phyloP scores from a whole-genome alignment of 768 basidiomycete species.

The Nidula microcarpa region DNA sequence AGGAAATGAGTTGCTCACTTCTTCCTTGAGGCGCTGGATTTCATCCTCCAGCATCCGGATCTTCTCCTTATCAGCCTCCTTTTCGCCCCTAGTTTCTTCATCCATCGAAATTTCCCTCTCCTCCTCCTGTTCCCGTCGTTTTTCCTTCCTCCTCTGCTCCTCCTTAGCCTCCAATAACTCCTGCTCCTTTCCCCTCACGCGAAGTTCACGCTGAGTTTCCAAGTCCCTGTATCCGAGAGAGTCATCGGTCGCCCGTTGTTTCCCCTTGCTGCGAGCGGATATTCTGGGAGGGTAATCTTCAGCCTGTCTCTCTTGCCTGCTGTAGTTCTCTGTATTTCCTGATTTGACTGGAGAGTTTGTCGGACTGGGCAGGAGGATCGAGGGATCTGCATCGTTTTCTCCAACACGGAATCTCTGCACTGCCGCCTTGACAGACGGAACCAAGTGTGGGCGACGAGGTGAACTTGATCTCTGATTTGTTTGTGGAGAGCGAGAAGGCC shows the following conservation, averaged over 20 bases:
- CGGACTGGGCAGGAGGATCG: slow-evolving; percentile 47
- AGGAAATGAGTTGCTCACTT: slow-evolving; percentile 41
- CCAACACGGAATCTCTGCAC: slow-evolving; percentile 42
- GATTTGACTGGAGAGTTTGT: slow-evolving; percentile 31
- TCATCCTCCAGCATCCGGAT: slow-evolving; percentile 68
- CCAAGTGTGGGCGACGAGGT: slow-evolving; percentile 21
- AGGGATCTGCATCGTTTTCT: slow-evolving; percentile 47
- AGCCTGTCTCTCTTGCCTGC: too few relatives aligned
- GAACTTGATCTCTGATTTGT: not conserved
- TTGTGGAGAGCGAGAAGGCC: slow-evolving; percentile 5
- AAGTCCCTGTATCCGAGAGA: slow-evolving; percentile 15
- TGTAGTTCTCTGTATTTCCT: slow-evolving; percentile 5
- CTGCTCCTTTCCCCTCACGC: slow-evolving; percentile 57
- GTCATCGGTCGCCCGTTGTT: slow-evolving; percentile 44
- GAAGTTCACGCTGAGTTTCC: slow-evolving; percentile 41
- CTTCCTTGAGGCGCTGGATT: slow-evolving; percentile 52
- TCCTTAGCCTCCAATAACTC: slow-evolving; percentile 56
- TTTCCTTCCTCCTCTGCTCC: slow-evolving; percentile 44
- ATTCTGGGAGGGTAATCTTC: too few relatives aligned
- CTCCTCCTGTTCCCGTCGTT: slow-evolving; percentile 33
- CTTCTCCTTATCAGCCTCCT: slow-evolving; percentile 54
- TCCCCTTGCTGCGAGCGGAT: slow-evolving; percentile 21
- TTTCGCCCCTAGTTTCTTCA: slow-evolving; percentile 35
- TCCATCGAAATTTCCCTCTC: slow-evolving; percentile 19
- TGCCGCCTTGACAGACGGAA: slow-evolving; percentile 45